phyloP scores from a whole-genome alignment of 1,139 yeast species.

The Geotrichum cucujoidarum region DNA sequence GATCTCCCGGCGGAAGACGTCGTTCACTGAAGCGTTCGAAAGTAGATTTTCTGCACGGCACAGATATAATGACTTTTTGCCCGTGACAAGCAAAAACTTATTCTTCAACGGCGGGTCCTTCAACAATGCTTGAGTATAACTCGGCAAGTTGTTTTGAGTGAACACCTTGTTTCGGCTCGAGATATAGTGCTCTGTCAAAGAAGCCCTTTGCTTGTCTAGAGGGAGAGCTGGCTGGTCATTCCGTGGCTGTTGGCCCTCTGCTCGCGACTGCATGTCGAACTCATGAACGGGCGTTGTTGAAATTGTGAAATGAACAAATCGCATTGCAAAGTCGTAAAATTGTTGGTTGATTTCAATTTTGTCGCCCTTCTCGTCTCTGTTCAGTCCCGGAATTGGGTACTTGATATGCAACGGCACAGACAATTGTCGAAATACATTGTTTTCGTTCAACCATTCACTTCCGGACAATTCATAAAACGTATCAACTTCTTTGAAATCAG shows the following conservation, averaged over 20 bases:
- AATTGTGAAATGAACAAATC: constrained; percentile 13
- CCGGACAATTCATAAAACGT: constrained; percentile 49
- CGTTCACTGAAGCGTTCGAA: constrained; percentile 48
- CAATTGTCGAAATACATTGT: constrained; percentile 31
- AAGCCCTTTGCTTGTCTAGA: constrained; percentile 2
- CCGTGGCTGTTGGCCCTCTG: not conserved
- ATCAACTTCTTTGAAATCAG: constrained; percentile 47
- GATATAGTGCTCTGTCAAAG: constrained; percentile 4
- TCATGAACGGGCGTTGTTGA: constrained; percentile 7
- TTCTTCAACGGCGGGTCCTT: constrained; percentile 47
- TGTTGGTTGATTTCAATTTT: constrained; percentile 11
- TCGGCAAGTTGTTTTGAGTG: not conserved
- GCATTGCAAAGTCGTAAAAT: constrained; percentile 17
- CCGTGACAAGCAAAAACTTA: constrained; percentile 43
- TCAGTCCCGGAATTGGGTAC: constrained; percentile 20
- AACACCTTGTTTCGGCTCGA: constrained; percentile 5
- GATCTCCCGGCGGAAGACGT: constrained; percentile 42
- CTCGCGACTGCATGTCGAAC: constrained; percentile 1
- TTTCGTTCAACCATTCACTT: constrained; percentile 39
- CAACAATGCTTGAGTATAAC: constrained; percentile 36
- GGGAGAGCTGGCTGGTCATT: constrained; percentile 1
- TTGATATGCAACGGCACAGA: constrained; percentile 16
- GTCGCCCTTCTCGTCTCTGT: constrained; percentile 7
- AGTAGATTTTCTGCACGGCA: constrained; percentile 48
- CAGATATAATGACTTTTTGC: constrained; percentile 33